Evolutionary conservation across 495 filamentous ascomycete genomes (phyloP).

Genomic region (Pyronema omphalodes): DNA sequence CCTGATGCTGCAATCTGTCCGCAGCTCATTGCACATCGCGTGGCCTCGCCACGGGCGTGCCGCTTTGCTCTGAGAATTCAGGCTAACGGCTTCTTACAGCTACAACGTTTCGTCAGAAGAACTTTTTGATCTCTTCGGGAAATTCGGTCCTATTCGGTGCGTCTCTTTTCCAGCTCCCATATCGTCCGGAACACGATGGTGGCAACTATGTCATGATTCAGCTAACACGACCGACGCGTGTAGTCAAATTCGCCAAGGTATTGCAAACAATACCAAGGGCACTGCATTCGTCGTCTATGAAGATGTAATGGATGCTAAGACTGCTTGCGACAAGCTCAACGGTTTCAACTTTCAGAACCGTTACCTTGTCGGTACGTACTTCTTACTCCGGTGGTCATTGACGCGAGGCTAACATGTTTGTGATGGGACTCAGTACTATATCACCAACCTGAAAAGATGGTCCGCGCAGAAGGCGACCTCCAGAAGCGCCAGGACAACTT

Average conservation of each 20-base stretch:
- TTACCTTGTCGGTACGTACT: slow-evolving; percentile 82
- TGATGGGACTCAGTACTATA: slow-evolving; percentile 52
- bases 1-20: slow-evolving; percentile 3
- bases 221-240: slow-evolving; percentile 7
- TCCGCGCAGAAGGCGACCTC: slow-evolving; percentile 78
- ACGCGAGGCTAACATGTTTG: not conserved
- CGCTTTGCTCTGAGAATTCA: not conserved
- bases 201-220: not conserved
- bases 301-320: slow-evolving; percentile 97
- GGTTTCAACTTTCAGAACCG: slow-evolving; percentile 99
- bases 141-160: slow-evolving; percentile 86
- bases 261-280: slow-evolving; percentile 91
- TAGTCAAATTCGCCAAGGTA: slow-evolving; percentile 96
- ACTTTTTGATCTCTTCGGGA: slow-evolving; percentile 85
- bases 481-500: slow-evolving; percentile 87
- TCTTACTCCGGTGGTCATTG: not conserved
- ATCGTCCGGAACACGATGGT: not conserved
- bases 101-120: slow-evolving; percentile 92
- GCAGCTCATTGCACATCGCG: not conserved
- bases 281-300: slow-evolving; percentile 98
- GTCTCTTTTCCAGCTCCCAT: not conserved
- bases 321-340: slow-evolving; percentile 97
- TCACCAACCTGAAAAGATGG: slow-evolving; percentile 97
- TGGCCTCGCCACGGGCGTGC: not conserved
- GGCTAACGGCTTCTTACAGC: slow-evolving; percentile 31